Evolutionary conservation across 805 yeast species (phyloP).

Genomic region (Pichia rugopelliculosa): DNA sequence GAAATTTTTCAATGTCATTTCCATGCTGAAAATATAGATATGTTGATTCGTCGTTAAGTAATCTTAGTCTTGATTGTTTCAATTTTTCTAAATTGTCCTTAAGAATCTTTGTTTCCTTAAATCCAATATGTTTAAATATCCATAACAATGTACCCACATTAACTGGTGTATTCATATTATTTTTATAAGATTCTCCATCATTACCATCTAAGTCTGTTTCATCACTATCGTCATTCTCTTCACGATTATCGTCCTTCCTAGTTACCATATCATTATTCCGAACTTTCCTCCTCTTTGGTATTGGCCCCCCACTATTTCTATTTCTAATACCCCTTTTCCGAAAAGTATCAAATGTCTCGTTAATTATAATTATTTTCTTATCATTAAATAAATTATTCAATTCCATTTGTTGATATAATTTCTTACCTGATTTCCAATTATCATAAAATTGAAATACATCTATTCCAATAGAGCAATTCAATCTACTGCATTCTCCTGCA

Average conservation of each 20-base stretch:
- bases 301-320: background rate
- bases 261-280: background rate
- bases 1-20: background rate
- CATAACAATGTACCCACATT: slow-evolving; percentile 3
- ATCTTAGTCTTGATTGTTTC: background rate
- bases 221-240: slow-evolving; percentile 2
- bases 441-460: slow-evolving; percentile 39
- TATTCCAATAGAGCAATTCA: slow-evolving; percentile 35
- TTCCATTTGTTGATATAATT: slow-evolving; percentile 35
- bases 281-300: background rate
- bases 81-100: background rate
- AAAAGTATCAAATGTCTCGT: slow-evolving; percentile 16
- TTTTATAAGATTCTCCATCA: background rate
- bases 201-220: background rate
- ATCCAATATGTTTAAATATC: slow-evolving; percentile 7
- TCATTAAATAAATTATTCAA: slow-evolving; percentile 34
- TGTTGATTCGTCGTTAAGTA: background rate
- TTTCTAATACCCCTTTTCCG: background rate
- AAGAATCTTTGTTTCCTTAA: background rate
- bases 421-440: slow-evolving; percentile 28
- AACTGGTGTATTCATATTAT: background rate
- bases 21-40: slow-evolving; percentile 7
- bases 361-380: slow-evolving; percentile 31
- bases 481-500: slow-evolving; percentile 52
- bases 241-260: background rate